Evolutionary conservation across 192 early-diverging fungal species (phyloP), one percentile per base, ranked within the genome.

Genomic region (Neocallimastix lanati): DNA sequence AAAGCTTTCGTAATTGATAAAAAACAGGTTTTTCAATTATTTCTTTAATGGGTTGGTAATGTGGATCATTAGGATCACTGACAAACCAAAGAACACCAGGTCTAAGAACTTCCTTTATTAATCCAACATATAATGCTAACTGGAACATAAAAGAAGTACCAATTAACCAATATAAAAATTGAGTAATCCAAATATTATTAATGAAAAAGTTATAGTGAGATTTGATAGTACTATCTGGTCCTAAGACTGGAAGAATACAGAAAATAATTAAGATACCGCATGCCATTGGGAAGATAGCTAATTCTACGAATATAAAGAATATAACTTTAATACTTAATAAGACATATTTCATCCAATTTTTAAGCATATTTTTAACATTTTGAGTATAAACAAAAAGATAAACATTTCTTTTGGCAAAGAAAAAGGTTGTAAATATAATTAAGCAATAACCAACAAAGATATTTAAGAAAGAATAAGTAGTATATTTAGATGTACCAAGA

Each of bases 71-170:
- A 2, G 96, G 96, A 81, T 99, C 96, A 76, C 96, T 91, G 79
- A 99, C 94, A 82, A 98, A 98, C 97, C 97, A 99, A 88, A 99
- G 89, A 29, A 97, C 94, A 27, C 97, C 97, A 4, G 93, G 93
- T 1, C 97, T 91, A 30, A 98, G 90, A 27, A 96, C 86, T 58
- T 92, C 89, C 30, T 96, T 88, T 35, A 94, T 93, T 25, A 91
- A 85, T 27, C 91, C 82, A 6, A 99, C 92, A 83, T 96, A 96
- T 12, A 91, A 85, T 4, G 96, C 93, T 88, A 99, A 95, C 80
- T 93, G 89, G 79, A 94, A 95, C 95, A 98, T 96, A 82, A 97
- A 96, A 27, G 89, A 89, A 15, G 97, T 96, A 4, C 97, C 97
- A 6, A 92, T 80, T 80, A 98, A 88, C 97, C 96, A 98, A 81